Conservation (phyloP, 2,329 filamentous ascomycete genomes). For the Aspergillus spinulosporus region DNA sequence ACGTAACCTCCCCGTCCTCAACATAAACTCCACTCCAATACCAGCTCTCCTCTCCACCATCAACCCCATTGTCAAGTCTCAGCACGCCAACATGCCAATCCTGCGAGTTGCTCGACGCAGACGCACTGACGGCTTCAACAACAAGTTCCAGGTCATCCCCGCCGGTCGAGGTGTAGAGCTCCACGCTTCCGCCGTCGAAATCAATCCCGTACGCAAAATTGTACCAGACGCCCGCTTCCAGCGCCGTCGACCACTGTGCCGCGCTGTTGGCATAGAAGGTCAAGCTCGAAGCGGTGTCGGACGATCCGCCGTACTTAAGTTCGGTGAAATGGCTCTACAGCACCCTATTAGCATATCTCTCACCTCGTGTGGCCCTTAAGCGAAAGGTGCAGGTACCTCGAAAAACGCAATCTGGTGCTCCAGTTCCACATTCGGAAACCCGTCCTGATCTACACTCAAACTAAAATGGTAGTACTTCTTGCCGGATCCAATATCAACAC, state of each 20-base stretch:
- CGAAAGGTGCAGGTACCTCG: slow-evolving; percentile 25
- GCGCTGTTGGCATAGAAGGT: slow-evolving; percentile 65
- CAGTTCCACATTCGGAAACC: slow-evolving; percentile 61
- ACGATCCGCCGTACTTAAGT: slow-evolving; percentile 66
- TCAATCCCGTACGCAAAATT: slow-evolving; percentile 75
- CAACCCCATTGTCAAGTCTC: slow-evolving; percentile 59
- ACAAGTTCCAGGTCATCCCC: slow-evolving; percentile 57
- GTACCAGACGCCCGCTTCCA: slow-evolving; percentile 67
- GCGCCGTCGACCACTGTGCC: slow-evolving; percentile 63
- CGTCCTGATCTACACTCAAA: slow-evolving; percentile 59
- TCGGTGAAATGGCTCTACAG: slow-evolving; percentile 71
- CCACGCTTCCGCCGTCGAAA: slow-evolving; percentile 62
- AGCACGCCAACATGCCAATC: slow-evolving; percentile 74
- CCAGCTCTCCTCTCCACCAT: slow-evolving; percentile 64
- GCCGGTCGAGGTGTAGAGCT: slow-evolving; percentile 70
- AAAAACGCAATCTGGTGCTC: slow-evolving; percentile 69
- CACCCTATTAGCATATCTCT: background rate
- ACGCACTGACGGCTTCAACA: slow-evolving; percentile 60
- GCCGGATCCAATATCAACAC: slow-evolving; percentile 63
- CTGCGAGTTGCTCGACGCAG: slow-evolving; percentile 64
- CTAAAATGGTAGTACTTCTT: slow-evolving; percentile 73
- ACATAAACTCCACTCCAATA: slow-evolving; percentile 72
- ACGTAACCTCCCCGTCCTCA: slow-evolving; percentile 57
- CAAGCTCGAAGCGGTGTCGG: slow-evolving; percentile 52
- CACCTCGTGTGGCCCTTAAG: too few relatives aligned